Evolutionary conservation across 768 basidiomycete genomes (phyloP), one percentile per base, ranked within the genome.

Genomic region (Leccinum pellstonianum): DNA sequence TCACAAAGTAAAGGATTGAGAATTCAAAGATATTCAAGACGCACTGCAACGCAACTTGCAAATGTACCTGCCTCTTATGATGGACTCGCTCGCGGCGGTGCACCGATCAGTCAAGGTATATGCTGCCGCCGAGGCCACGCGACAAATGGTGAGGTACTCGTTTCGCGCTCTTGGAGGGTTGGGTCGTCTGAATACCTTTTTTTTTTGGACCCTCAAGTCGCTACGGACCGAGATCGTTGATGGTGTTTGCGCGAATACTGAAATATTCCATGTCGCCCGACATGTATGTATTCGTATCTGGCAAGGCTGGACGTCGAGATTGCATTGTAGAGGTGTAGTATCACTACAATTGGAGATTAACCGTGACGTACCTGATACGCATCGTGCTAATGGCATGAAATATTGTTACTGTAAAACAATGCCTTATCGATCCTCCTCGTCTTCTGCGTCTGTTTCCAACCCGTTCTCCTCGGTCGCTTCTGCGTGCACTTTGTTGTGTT

Each of bases 241-340:
- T 95, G 83, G 83, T 93, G 58, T 97, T 93, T 75, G 93, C 90
- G 31, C 89, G 90, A 25, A 87, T 92, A 62, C 77, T 95, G 57
- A 89, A 91, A 66, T 95, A 95, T 72, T 83, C 93, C 61, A 87
- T 96, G 86, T 90, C 90, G 33, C 86, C 90, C 21, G 93, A 96
- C 70, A 1, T 27, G 27, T 94, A 1, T 27, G 27, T 94, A 95
- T 76, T 88, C 88, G 33, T 92, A 95, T 72, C 79, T 96, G 56
- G 90, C 91, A 12, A 79, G 91, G 59, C 69, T 93, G 63, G 93
- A 95, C 64, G 92, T 95, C 1, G 91, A 92, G 75, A 90, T 92
- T 64, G 88, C 90, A 21, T 77, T 92, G 66, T 91, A 57, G 55
- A 59, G 54, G 14, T 35, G 27, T 62, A 51, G 27, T 27, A 23